phyloP scores from a whole-genome alignment of 2,329 filamentous ascomycete species.

The Diplocarpon rosae region DNA sequence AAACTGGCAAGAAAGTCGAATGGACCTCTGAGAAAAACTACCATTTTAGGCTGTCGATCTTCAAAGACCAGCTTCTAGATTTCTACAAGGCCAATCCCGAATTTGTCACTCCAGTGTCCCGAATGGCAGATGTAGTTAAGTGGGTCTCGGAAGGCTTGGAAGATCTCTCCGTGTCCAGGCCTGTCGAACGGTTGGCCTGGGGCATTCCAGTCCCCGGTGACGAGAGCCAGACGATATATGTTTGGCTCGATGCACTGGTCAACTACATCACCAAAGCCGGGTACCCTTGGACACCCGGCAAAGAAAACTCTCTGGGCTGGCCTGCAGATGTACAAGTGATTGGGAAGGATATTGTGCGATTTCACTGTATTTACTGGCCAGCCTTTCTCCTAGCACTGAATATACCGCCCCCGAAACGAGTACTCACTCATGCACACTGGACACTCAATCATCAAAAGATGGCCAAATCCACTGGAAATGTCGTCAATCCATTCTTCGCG shows the following conservation, averaged over 20 bases:
- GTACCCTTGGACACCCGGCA: constrained; percentile 66
- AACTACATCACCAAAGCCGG: constrained; percentile 87
- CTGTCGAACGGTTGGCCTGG: constrained; percentile 68
- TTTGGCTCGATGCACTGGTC: constrained; percentile 92
- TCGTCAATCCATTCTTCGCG: constrained; percentile 88
- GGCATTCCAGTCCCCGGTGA: constrained; percentile 84
- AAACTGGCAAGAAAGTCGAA: constrained; percentile 87
- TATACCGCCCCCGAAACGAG: constrained; percentile 63
- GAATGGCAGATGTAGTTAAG: constrained; percentile 68
- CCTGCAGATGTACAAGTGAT: constrained; percentile 87
- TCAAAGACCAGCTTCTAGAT: constrained; percentile 65
- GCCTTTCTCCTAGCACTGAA: constrained; percentile 85
- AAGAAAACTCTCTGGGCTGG: constrained; percentile 59
- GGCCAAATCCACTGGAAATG: constrained; percentile 92
- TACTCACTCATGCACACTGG: constrained; percentile 92
- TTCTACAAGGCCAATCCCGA: constrained; percentile 69
- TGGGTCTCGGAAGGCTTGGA: constrained; percentile 69
- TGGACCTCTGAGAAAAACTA: constrained; percentile 93
- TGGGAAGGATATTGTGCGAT: constrained; percentile 92
- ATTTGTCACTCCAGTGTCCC: constrained; percentile 62
- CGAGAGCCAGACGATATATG: constrained; percentile 81
- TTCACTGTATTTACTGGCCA: constrained; percentile 97
- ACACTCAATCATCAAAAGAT: constrained; percentile 86
- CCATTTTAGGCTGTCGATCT: constrained; percentile 80
- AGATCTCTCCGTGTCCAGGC: constrained; percentile 84